Base-by-base conservation (phyloP, 352 stramenopile species). In the Aphanomyces stellatus region DNA sequence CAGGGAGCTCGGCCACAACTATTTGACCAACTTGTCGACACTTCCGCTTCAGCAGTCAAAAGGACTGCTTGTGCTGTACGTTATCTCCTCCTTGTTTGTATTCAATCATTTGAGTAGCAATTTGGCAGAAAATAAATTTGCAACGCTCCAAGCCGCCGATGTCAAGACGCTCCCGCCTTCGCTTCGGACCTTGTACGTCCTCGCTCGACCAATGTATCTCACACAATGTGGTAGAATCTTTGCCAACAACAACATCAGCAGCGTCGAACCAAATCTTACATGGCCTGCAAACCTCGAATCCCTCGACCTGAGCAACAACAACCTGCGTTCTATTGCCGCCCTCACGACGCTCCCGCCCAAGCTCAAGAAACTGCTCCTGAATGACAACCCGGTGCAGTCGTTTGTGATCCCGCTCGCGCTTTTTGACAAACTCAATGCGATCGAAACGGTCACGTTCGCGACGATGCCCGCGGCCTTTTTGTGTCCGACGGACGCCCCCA, bases 331-430 rank as follows among this genome's bases (percentile, higher is more conserved):
- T n/a, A 22, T 57, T 15, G 27, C 22, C 6, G n/a, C 22, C 11
- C n/a, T 57, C 6, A 15, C 25, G n/a, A 8, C 19, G 42, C 49
- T 57, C 28, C 49, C 49, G 6, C 22, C 13, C 6, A 57, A 34
- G 25, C 30, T 57, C 25, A 57, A 35, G 11, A 57, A 57, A n/a
- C 49, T 57, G 17, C 33, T 57, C 49, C 30, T 57, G 19, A 57
- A 35, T 24, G 49, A 34, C 49, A 34, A 57, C 27, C 19, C 49
- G 13, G 19, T 57, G 17, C 6, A n/a, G 22, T 11, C 13, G 17
- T 57, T 34, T 24, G 30, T 37, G 17, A 30, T 57, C 25, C 33
- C 49, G 22, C 19, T 24, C 25, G 2, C 22, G 19, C 22, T 19
- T 17, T 57, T 34, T 30, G 30, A 33, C 1, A 15, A n/a, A 6